Evolutionary conservation across 768 basidiomycete genomes (phyloP).

Genomic region (Tephrocybe sp.): DNA sequence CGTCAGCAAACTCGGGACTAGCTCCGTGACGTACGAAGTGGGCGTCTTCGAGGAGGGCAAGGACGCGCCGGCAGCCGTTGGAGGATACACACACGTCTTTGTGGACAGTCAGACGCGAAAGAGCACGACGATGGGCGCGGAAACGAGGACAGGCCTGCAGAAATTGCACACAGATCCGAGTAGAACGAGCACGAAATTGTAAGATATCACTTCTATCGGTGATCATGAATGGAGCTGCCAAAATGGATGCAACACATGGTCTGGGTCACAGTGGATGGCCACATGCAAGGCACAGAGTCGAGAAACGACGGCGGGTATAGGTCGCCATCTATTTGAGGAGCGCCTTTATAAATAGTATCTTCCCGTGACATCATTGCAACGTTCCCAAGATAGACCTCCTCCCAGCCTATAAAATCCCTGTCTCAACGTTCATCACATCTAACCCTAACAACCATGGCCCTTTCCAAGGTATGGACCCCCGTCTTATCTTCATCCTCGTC

Average conservation of each 20-base stretch:
- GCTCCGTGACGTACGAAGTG: conserved; percentile 79
- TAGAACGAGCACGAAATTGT: conserved; percentile 13
- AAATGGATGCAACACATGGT: too few species aligned
- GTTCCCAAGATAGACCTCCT: too few species aligned
- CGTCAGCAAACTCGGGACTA: conserved; percentile 65
- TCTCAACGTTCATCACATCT: not conserved
- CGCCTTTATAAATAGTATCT: not conserved
- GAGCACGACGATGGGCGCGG: conserved; percentile 46
- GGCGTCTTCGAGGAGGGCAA: conserved; percentile 64
- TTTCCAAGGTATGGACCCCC: conserved; percentile 48
- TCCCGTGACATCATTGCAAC: conserved; percentile 8
- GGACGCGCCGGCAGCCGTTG: conserved; percentile 42
- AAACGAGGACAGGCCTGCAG: conserved; percentile 45
- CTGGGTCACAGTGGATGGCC: not conserved
- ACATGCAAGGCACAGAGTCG: not conserved
- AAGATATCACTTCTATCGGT: too few species aligned
- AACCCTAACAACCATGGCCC: conserved; percentile 44
- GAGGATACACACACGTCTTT: conserved; percentile 83
- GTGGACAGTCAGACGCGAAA: conserved; percentile 62
- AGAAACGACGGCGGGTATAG: too few species aligned
- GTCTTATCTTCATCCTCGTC: not conserved
- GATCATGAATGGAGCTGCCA: too few species aligned
- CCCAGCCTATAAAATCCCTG: not conserved
- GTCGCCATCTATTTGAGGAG: not conserved
- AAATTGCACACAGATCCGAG: conserved; percentile 33